Conservation (phyloP, 2,329 filamentous ascomycete species). For the Lachnellula willkommii region DNA sequence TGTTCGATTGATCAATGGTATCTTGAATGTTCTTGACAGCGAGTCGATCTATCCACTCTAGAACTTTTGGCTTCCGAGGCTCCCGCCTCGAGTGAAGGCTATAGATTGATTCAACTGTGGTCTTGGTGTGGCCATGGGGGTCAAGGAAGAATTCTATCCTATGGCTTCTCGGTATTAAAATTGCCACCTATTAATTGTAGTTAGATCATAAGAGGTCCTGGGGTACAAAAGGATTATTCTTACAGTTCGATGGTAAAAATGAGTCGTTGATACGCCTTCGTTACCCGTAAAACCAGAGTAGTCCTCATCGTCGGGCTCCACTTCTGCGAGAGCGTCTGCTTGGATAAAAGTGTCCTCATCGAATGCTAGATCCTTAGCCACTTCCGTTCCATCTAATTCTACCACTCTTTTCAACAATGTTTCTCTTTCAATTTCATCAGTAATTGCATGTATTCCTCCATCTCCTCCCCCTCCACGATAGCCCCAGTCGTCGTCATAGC, state of each 20-base stretch:
- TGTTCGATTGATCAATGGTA: background rate
- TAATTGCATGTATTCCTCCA: conserved; percentile 5
- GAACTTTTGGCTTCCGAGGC: background rate
- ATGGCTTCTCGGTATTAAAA: conserved; percentile 11
- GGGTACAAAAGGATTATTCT: background rate
- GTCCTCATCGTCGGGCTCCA: conserved; percentile 16
- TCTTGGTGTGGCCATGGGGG: too few species aligned
- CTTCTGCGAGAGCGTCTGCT: conserved; percentile 6
- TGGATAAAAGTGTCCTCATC: conserved; percentile 8
- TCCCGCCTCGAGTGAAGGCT: too few species aligned
- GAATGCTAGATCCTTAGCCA: conserved; percentile 11
- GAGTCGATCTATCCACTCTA: conserved; percentile 6
- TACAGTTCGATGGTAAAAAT: conserved; percentile 20
- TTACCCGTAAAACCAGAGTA: conserved; percentile 15
- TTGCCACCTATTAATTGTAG: conserved; percentile 3
- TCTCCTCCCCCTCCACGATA: background rate
- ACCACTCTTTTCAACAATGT: conserved; percentile 9
- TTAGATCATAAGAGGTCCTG: background rate
- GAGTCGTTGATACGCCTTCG: conserved; percentile 11
- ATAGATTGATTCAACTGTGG: too few species aligned
- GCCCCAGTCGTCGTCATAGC: background rate
- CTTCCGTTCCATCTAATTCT: conserved; percentile 11
- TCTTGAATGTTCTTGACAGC: background rate
- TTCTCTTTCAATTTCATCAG: background rate
- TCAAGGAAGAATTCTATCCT: conserved; percentile 8